These are phyloP conservation scores for Podaxis mareebaensis DNA, from an alignment of 768 basidiomycete species.

Conservation along the genomic window DNA sequence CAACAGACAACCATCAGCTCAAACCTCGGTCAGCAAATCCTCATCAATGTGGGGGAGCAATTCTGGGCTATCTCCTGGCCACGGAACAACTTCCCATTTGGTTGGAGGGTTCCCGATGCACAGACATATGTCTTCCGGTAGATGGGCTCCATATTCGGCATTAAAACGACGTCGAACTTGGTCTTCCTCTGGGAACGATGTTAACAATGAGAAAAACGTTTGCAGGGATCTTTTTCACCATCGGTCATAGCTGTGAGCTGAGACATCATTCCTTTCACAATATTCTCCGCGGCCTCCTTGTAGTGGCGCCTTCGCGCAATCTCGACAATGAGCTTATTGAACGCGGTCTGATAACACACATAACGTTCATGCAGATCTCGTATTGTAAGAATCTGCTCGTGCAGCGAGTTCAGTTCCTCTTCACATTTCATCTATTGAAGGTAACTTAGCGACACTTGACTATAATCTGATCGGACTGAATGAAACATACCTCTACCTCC, in stretches of 20 bases:
- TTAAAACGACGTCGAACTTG: slow-evolving; percentile 68
- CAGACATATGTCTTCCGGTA: slow-evolving; percentile 80
- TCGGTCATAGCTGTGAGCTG: slow-evolving; percentile 65
- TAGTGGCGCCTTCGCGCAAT: slow-evolving; percentile 69
- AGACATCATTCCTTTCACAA: slow-evolving; percentile 66
- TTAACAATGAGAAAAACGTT: not conserved
- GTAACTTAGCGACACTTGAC: not conserved
- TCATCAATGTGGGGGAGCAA: slow-evolving; percentile 60
- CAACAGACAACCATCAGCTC: slow-evolving; percentile 8
- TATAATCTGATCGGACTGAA: not conserved
- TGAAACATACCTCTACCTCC: slow-evolving; percentile 56
- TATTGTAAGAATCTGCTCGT: slow-evolving; percentile 61
- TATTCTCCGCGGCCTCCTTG: slow-evolving; percentile 61
- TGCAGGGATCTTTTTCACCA: slow-evolving; percentile 41
- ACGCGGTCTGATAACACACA: slow-evolving; percentile 70
- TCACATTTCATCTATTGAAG: slow-evolving; percentile 47
- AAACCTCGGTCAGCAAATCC: slow-evolving; percentile 59
- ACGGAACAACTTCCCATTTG: slow-evolving; percentile 66
- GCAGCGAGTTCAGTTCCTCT: slow-evolving; percentile 54
- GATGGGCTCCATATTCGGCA: slow-evolving; percentile 65
- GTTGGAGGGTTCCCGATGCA: slow-evolving; percentile 76
- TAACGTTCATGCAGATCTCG: slow-evolving; percentile 67
- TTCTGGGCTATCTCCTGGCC: slow-evolving; percentile 55
- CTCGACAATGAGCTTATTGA: slow-evolving; percentile 72
- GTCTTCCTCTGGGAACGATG: slow-evolving; percentile 57